phyloP scores from a whole-genome alignment of 2,329 filamentous ascomycete genomes.

The Alternaria hordeiaustralica region DNA sequence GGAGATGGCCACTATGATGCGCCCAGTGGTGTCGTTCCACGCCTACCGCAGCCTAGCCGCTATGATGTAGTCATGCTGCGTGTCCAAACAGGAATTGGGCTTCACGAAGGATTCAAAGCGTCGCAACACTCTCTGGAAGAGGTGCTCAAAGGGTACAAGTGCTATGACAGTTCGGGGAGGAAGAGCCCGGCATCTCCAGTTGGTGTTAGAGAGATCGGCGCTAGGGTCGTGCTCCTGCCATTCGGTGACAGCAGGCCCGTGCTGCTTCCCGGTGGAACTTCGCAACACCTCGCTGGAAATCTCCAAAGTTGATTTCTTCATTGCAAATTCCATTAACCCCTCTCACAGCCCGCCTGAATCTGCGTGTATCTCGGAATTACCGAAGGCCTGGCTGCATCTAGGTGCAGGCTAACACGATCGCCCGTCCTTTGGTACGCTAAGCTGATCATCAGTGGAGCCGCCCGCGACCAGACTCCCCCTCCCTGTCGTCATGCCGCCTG shows the following conservation, averaged over 20 bases:
- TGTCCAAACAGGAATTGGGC: constrained; percentile 8
- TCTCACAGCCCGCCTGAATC: not conserved
- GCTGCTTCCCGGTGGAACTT: constrained; percentile 5
- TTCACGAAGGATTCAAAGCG: not conserved
- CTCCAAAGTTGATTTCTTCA: not conserved
- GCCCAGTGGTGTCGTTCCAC: constrained; percentile 8
- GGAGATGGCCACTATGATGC: constrained; percentile 14
- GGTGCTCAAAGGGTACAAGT: not conserved
- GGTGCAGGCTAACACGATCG: constrained; percentile 6
- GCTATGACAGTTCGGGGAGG: not conserved
- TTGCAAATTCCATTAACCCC: not conserved
- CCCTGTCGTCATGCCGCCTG: constrained; percentile 32
- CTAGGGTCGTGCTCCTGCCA: constrained; percentile 19
- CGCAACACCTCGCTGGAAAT: not conserved
- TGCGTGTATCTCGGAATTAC: constrained; percentile 9
- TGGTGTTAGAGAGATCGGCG: constrained; percentile 15
- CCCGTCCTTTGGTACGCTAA: constrained; percentile 18
- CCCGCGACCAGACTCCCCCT: constrained; percentile 11
- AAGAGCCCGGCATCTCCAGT: not conserved
- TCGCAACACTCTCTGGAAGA: not conserved
- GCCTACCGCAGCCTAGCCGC: constrained; percentile 7
- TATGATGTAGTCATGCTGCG: constrained; percentile 13
- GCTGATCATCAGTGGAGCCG: constrained; percentile 28
- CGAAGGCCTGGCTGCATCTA: constrained; percentile 11
- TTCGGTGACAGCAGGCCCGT: constrained; percentile 6